phyloP scores from a whole-genome alignment of 371 early-diverging fungal species.

The Rhizomucor pusillus region DNA sequence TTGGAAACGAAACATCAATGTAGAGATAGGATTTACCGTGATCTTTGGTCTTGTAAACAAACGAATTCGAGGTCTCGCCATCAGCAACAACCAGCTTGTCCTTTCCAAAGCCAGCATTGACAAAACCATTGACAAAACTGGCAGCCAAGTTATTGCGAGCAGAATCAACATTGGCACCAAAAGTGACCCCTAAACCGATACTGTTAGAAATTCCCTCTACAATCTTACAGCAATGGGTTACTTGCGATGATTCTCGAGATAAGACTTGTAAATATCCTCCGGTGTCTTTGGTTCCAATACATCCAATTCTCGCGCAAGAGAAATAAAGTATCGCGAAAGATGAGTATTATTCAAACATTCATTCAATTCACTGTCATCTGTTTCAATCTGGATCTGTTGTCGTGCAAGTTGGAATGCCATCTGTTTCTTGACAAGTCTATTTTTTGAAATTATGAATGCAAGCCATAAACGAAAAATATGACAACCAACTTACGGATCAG shows the following conservation, averaged over 20 bases:
- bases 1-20: neutral
- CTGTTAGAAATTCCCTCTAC: neutral
- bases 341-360: conserved; percentile 87
- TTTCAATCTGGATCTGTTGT: conserved; percentile 81
- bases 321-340: conserved; percentile 82
- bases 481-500: conserved; percentile 65
- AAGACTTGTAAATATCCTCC: conserved; percentile 96
- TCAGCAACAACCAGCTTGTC: conserved; percentile 89
- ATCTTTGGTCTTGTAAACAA: conserved; percentile 98
- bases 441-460: neutral
- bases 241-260: conserved; percentile 86
- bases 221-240: neutral
- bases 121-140: conserved; percentile 97
- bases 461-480: neutral
- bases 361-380: conserved; percentile 77
- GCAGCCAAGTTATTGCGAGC: conserved; percentile 95
- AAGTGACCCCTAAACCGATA: conserved; percentile 44
- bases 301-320: conserved; percentile 90
- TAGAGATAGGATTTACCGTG: conserved; percentile 48
- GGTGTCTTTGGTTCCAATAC: conserved; percentile 95
- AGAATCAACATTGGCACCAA: conserved; percentile 79
- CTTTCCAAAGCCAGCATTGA: conserved; percentile 93
- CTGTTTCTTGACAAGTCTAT: conserved; percentile 83
- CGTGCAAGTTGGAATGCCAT: conserved; percentile 93
- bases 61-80: conserved; percentile 71